Evolutionary conservation across 768 basidiomycete genomes (phyloP).

Genomic region (Termitomyces bulborhizus): DNA sequence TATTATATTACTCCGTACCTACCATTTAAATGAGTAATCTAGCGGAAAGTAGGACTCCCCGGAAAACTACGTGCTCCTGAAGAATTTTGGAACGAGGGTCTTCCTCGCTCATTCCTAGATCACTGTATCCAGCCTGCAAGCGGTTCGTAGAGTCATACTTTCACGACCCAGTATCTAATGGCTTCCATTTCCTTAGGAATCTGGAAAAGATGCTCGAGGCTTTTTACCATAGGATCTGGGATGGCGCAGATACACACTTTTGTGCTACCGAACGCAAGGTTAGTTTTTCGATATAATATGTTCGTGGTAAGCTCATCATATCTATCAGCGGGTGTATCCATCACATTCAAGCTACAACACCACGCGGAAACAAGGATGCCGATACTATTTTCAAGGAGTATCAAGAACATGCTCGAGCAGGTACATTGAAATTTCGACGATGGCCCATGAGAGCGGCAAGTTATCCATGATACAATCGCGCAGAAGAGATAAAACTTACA

Average conservation of each 20-base stretch:
- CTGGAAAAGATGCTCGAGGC: slow-evolving; percentile 11
- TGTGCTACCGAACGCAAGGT: slow-evolving; percentile 41
- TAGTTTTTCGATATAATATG: not conserved
- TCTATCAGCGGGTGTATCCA: slow-evolving; percentile 55
- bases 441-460: slow-evolving; percentile 68
- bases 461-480: not conserved
- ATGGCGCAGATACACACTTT: slow-evolving; percentile 38
- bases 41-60: slow-evolving; percentile 19
- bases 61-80: slow-evolving; percentile 26
- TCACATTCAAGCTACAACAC: slow-evolving; percentile 40
- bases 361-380: slow-evolving; percentile 36
- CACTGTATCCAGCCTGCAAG: slow-evolving; percentile 25
- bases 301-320: not conserved
- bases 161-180: not conserved
- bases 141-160: slow-evolving; percentile 16
- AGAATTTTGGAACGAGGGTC: slow-evolving; percentile 28
- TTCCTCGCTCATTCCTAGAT: slow-evolving; percentile 24
- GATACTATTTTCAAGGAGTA: slow-evolving; percentile 58
- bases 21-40: not conserved
- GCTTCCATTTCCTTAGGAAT: slow-evolving; percentile 22
- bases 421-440: slow-evolving; percentile 56
- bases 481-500: not conserved
- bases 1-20: not conserved
- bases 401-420: slow-evolving; percentile 55
- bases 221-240: slow-evolving; percentile 18